phyloP scores from a whole-genome alignment of 2,329 filamentous ascomycete genomes.

The Stagonosporopsis cucurbitacearum region DNA sequence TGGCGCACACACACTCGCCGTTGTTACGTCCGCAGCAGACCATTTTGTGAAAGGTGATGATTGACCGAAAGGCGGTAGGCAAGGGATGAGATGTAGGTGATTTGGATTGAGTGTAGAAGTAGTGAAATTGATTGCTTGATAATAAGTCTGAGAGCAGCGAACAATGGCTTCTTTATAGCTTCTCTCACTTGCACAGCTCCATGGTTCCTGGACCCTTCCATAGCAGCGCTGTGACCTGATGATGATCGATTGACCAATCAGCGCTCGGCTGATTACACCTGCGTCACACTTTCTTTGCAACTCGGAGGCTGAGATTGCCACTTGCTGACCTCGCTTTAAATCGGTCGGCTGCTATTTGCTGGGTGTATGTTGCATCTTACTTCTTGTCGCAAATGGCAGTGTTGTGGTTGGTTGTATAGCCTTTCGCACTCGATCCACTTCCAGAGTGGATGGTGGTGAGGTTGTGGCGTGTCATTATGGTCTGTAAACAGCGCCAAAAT shows the following conservation, averaged over 20 bases:
- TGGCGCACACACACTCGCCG: slow-evolving; percentile 63
- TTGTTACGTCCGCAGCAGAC: slow-evolving; percentile 66
- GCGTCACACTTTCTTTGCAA: slow-evolving; percentile 13
- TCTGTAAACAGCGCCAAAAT: neutral
- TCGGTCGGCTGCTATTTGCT: slow-evolving; percentile 30
- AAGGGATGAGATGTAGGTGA: neutral
- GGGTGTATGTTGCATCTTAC: slow-evolving; percentile 4
- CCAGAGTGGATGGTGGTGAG: neutral
- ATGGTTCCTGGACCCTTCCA: slow-evolving; percentile 26
- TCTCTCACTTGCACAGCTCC: slow-evolving; percentile 21
- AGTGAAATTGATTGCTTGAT: slow-evolving; percentile 13
- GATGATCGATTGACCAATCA: slow-evolving; percentile 34
- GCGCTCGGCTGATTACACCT: slow-evolving; percentile 37
- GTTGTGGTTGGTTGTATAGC: slow-evolving; percentile 11
- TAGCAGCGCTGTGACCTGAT: slow-evolving; percentile 30
- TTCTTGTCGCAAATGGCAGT: slow-evolving; percentile 12
- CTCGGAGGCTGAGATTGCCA: slow-evolving; percentile 29
- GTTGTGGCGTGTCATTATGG: slow-evolving; percentile 7
- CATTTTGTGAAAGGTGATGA: slow-evolving; percentile 42
- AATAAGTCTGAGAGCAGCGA: slow-evolving; percentile 5
- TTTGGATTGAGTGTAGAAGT: neutral
- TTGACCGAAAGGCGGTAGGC: slow-evolving; percentile 13
- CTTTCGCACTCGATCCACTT: slow-evolving; percentile 8
- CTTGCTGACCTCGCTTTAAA: slow-evolving; percentile 31
- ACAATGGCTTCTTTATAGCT: slow-evolving; percentile 30